These are phyloP conservation scores for Hsuehochloa calcarea DNA, from an alignment of 176 grass and related monocot species.

Conservation along the genomic window DNA sequence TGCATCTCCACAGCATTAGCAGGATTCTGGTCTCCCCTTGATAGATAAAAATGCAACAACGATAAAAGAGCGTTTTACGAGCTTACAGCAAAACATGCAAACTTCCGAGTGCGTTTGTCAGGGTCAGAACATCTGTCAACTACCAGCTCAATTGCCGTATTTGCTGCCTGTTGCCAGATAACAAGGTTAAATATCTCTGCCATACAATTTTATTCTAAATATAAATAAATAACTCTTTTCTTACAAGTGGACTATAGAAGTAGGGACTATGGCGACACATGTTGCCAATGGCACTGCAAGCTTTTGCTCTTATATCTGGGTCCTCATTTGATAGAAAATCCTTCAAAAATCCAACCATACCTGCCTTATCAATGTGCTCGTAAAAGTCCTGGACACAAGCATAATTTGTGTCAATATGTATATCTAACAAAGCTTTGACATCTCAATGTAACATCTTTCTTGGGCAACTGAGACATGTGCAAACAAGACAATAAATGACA, in stretches of 20 bases:
- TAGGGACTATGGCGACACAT: conserved; percentile 93
- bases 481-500: conserved; percentile 10
- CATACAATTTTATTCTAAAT: conserved; percentile 12
- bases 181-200: conserved; percentile 26
- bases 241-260: conserved; percentile 91
- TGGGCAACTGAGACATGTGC: conserved; percentile 8
- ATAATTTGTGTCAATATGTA: conserved; percentile 1
- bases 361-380: conserved; percentile 72
- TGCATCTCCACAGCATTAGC: background rate
- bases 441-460: conserved; percentile 7
- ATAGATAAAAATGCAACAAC: background rate
- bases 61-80: background rate
- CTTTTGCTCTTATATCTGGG: conserved; percentile 93
- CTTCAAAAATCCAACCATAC: conserved; percentile 70
- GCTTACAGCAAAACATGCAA: conserved; percentile 98
- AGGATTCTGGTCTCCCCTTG: background rate
- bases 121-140: conserved; percentile 89
- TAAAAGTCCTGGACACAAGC: conserved; percentile 74
- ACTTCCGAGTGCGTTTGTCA: conserved; percentile 89
- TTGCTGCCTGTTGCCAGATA: conserved; percentile 49
- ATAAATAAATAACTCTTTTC: conserved; percentile 16
- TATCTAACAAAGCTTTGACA: conserved; percentile 11
- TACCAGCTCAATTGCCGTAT: conserved; percentile 72
- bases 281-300: conserved; percentile 97
- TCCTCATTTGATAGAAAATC: conserved; percentile 58